These are phyloP conservation scores for Pascua guehoae DNA, from an alignment of 1,284 basidiomycete genomes.

Conservation along the genomic window DNA sequence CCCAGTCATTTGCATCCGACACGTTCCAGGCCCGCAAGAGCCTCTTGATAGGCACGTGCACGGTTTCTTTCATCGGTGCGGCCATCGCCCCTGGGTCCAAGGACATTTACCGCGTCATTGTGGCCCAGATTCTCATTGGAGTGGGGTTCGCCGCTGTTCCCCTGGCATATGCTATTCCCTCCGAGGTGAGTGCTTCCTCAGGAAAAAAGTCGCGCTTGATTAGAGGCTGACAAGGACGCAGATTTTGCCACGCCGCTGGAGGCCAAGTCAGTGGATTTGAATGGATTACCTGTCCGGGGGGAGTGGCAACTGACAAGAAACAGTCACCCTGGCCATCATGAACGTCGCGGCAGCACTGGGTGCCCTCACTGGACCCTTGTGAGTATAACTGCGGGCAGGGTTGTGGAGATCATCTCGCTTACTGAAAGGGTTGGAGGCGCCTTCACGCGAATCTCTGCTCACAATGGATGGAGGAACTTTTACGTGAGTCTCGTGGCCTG, in stretches of 20 bases:
- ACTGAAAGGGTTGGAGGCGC: not conserved
- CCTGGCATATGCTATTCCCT: conserved; percentile 12
- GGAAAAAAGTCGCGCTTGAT: too few species aligned
- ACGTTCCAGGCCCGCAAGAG: conserved; percentile 14
- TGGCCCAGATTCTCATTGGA: conserved; percentile 11
- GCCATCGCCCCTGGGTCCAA: conserved; percentile 12
- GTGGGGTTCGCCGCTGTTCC: conserved; percentile 11
- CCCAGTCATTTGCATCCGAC: conserved; percentile 9
- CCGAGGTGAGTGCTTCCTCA: not conserved
- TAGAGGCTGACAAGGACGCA: not conserved
- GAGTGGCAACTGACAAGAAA: too few species aligned
- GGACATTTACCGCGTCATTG: conserved; percentile 14
- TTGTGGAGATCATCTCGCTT: too few species aligned
- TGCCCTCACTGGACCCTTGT: conserved; percentile 1
- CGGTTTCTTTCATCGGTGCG: conserved; percentile 10
- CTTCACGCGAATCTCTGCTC: not conserved
- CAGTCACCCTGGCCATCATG: conserved; percentile 1
- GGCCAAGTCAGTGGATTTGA: not conserved
- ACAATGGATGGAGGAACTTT: conserved; percentile 10
- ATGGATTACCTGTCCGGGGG: too few species aligned
- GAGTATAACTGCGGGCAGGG: too few species aligned
- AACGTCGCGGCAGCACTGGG: conserved; percentile 7
- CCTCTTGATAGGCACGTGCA: conserved; percentile 3
- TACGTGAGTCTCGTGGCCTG: not conserved
- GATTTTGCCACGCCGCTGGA: conserved; percentile 12